Evolutionary conservation across 306 rosid genomes (phyloP).

Genomic region (Inga laurina): DNA sequence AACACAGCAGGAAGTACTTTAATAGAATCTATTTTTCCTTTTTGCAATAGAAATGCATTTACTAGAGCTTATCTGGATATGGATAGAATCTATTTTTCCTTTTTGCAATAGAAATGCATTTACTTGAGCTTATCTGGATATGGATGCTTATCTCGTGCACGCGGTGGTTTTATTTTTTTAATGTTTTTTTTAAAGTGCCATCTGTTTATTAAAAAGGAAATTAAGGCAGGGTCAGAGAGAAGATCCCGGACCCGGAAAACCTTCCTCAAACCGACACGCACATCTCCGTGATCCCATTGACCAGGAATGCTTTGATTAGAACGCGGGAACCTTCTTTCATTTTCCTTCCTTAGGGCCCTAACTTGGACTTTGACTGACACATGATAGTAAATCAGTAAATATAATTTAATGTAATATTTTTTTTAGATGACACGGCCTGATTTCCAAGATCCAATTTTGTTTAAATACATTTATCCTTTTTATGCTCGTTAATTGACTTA

Average conservation of each 20-base stretch:
- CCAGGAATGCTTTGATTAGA: no score
- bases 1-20: not conserved
- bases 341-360: not conserved
- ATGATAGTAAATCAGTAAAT: not conserved
- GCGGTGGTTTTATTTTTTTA: no score
- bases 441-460: no score
- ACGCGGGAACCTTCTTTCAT: not conserved
- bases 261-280: no score
- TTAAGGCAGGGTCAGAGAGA: not conserved
- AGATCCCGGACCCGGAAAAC: no score
- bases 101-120: not conserved
- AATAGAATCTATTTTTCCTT: not conserved
- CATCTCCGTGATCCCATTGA: no score
- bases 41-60: not conserved
- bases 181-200: not conserved
- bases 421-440: not conserved
- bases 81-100: not conserved
- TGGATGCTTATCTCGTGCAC: not conserved
- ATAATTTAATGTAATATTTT: no score
- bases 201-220: not conserved
- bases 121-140: not conserved
- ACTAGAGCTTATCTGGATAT: not conserved
- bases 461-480: no score
- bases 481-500: no score
- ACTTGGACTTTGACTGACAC: not conserved